phyloP scores from a whole-genome alignment of 352 stramenopile genomes.

The Pythium aristosporum region DNA sequence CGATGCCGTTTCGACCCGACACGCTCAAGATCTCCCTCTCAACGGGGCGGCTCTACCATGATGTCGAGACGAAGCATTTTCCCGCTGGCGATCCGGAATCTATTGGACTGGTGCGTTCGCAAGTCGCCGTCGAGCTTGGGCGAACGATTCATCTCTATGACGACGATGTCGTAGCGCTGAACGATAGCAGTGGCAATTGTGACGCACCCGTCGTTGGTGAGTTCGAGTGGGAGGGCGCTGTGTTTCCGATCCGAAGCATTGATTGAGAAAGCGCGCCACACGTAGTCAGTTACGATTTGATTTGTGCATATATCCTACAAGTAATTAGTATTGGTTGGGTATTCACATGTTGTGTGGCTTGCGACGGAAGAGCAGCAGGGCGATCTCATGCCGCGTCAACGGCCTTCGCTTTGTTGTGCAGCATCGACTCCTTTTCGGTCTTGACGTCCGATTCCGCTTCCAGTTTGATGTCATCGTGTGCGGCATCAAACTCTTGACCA shows the following conservation, averaged over 20 bases:
- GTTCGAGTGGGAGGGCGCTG: slow-evolving; percentile 49
- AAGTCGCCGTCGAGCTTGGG: slow-evolving; percentile 69
- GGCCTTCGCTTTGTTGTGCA: slow-evolving; percentile 3
- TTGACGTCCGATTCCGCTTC: neutral
- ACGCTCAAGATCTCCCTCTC: slow-evolving; percentile 60
- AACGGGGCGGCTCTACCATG: slow-evolving; percentile 74
- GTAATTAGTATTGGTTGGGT: too few species aligned
- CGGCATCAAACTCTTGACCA: slow-evolving; percentile 47
- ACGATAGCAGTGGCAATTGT: neutral
- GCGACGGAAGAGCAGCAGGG: too few species aligned
- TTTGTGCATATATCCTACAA: too few species aligned
- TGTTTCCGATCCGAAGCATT: slow-evolving; percentile 46
- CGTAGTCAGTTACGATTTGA: slow-evolving; percentile 17
- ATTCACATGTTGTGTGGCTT: too few species aligned
- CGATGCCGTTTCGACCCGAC: slow-evolving; percentile 51
- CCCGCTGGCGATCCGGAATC: slow-evolving; percentile 27
- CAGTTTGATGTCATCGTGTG: slow-evolving; percentile 7
- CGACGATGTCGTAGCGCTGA: neutral
- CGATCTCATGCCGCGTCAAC: slow-evolving; percentile 3
- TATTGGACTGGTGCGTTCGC: slow-evolving; percentile 63
- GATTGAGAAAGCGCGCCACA: neutral
- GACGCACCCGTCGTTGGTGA: slow-evolving; percentile 37
- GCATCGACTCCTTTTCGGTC: neutral
- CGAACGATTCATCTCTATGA: slow-evolving; percentile 56
- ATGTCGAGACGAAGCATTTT: slow-evolving; percentile 53